These are phyloP conservation scores for Ceratobasidium sp. DNA, from an alignment of 1,284 basidiomycete genomes.

Conservation along the genomic window DNA sequence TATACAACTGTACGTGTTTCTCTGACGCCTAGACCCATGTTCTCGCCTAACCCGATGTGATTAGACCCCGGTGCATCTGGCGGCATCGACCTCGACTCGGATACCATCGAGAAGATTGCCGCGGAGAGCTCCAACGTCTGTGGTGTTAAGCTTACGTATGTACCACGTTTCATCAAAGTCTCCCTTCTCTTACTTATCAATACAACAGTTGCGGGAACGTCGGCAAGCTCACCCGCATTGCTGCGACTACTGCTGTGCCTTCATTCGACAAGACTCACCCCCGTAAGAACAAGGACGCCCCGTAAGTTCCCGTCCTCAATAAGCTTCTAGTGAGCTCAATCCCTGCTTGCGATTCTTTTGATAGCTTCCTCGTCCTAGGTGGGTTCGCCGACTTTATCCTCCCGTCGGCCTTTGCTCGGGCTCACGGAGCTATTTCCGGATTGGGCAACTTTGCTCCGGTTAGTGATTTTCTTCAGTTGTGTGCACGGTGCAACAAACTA, in stretches of 20 bases:
- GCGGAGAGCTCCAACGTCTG: conserved; percentile 74
- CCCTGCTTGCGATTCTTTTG: conserved; percentile 3
- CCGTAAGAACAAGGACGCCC: conserved; percentile 68
- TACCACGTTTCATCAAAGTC: conserved; percentile 45
- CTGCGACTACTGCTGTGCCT: conserved; percentile 69
- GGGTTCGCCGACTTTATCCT: conserved; percentile 83
- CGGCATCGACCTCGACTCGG: conserved; percentile 87
- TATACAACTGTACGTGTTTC: conserved; percentile 82
- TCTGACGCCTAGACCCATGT: conserved; percentile 40
- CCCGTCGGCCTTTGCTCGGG: conserved; percentile 73
- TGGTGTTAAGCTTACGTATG: conserved; percentile 88
- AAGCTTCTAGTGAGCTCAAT: background rate
- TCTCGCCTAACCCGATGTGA: conserved; percentile 29
- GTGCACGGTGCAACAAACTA: background rate
- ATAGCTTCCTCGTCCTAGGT: conserved; percentile 76
- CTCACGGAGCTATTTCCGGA: conserved; percentile 84
- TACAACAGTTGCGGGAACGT: conserved; percentile 81
- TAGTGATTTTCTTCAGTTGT: conserved; percentile 50
- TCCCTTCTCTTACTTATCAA: background rate
- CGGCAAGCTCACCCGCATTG: conserved; percentile 88
- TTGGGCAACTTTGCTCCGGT: conserved; percentile 83
- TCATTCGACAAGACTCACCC: conserved; percentile 69
- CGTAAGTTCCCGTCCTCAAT: conserved; percentile 49
- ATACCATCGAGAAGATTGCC: conserved; percentile 83
- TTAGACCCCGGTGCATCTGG: conserved; percentile 83